phyloP scores from a whole-genome alignment of 345 rosid species.

The Alliaria petiolata region DNA sequence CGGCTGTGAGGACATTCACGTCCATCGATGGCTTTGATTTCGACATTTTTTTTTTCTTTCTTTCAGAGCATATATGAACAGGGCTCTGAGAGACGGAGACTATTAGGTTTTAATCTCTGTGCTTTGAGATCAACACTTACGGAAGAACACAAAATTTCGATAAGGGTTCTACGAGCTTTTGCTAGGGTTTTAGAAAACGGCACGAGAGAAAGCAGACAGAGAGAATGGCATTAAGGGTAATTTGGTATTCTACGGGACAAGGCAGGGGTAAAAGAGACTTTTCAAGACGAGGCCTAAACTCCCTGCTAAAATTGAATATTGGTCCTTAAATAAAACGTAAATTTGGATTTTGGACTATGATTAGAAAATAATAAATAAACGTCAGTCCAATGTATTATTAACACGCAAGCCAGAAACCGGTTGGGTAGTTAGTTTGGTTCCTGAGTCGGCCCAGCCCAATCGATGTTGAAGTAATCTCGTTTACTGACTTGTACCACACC shows the following conservation, averaged over 20 bases:
- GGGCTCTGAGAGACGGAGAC: neutral
- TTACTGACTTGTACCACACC: too few relatives aligned
- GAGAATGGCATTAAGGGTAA: neutral
- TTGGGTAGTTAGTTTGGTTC: too few relatives aligned
- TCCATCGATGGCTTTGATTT: conserved; percentile 35
- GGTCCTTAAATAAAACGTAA: too few relatives aligned
- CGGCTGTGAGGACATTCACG: conserved; percentile 48
- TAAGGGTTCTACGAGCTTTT: neutral
- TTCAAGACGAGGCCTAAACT: too few relatives aligned
- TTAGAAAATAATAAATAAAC: too few relatives aligned
- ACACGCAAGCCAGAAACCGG: too few relatives aligned
- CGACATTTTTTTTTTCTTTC: conserved; percentile 26
- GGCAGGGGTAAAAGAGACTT: neutral
- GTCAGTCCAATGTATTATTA: too few relatives aligned
- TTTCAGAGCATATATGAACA: neutral
- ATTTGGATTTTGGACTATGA: neutral
- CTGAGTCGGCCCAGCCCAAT: too few relatives aligned
- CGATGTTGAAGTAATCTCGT: too few relatives aligned
- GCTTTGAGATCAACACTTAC: neutral
- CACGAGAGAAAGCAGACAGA: neutral
- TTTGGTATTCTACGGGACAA: neutral
- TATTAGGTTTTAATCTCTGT: neutral
- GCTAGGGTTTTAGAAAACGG: conserved; percentile 27
- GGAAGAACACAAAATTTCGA: neutral
- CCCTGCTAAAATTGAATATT: too few relatives aligned